Percentiles rank a stretch among this genome's conserved stretches.
phyloP scores from a whole-genome alignment of 2,329 filamentous ascomycete species.

The Delphinella strobiligena region DNA sequence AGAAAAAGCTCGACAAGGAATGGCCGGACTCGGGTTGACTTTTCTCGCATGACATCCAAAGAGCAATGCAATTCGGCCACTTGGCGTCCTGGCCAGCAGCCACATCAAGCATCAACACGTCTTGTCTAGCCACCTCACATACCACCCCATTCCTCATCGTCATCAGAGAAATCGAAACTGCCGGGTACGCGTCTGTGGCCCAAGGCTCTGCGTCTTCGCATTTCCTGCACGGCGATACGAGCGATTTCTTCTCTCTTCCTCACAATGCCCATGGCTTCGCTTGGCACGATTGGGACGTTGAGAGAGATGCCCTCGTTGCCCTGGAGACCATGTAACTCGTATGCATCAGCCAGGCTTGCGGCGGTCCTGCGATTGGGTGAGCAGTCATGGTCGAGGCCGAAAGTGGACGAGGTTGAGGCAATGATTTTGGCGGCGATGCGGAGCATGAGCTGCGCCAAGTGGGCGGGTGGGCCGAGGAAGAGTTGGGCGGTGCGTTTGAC shows the following conservation, averaged over 20 bases:
- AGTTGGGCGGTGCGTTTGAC: constrained; percentile 67
- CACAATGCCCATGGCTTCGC: too few species aligned
- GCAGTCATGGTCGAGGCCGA: constrained; percentile 4
- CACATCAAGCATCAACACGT: too few species aligned
- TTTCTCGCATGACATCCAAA: too few species aligned
- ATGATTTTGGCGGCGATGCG: constrained; percentile 73
- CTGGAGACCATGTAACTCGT: too few species aligned
- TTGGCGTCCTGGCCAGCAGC: too few species aligned
- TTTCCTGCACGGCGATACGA: neutral
- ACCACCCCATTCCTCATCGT: constrained; percentile 11
- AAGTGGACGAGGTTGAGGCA: constrained; percentile 24
- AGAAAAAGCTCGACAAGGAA: too few species aligned
- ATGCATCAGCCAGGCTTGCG: neutral
- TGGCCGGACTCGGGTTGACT: too few species aligned
- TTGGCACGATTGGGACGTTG: too few species aligned
- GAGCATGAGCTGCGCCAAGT: constrained; percentile 68
- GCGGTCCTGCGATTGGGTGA: neutral
- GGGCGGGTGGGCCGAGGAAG: constrained; percentile 66
- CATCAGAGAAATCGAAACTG: constrained; percentile 10
- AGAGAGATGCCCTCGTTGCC: too few species aligned
- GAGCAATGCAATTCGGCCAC: too few species aligned
- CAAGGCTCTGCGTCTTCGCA: neutral
- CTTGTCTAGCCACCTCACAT: too few species aligned
- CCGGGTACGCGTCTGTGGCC: constrained; percentile 7
- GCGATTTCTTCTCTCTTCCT: neutral